Evolutionary conservation across 352 stramenopile genomes (phyloP).

Genomic region (Phytophthora sansomeana): DNA sequence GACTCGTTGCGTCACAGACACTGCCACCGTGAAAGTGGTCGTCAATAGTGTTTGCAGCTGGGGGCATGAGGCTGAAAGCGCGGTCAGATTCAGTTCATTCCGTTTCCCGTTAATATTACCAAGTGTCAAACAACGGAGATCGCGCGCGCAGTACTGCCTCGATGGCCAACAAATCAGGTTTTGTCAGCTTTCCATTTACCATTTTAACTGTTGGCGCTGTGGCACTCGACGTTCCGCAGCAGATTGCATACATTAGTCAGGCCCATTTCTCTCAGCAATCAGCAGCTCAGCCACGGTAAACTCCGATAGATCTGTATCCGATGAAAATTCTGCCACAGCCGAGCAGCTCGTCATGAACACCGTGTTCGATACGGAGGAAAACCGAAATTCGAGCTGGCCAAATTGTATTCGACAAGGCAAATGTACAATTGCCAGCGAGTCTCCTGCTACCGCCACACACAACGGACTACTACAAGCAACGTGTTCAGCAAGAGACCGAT

Average conservation of each 20-base stretch:
- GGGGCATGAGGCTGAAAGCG: background rate
- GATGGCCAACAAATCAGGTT: background rate
- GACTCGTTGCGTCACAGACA: background rate
- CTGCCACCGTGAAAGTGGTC: background rate
- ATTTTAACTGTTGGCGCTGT: background rate
- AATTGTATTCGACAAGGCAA: background rate
- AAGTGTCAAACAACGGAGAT: background rate
- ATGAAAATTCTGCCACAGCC: conserved; percentile 1
- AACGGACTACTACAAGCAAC: no score
- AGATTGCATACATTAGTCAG: background rate
- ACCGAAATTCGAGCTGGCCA: background rate
- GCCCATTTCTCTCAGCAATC: background rate
- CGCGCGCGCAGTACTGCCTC: background rate
- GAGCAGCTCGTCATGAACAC: background rate
- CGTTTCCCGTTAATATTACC: no score
- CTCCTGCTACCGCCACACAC: background rate
- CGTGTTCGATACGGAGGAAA: background rate
- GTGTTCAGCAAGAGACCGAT: background rate
- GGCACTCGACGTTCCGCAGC: background rate
- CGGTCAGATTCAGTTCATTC: background rate
- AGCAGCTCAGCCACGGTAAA: background rate
- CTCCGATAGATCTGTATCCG: background rate
- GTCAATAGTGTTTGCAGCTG: background rate
- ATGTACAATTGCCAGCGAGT: background rate
- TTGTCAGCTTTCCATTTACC: background rate